Base-by-base conservation (phyloP, 2,329 filamentous ascomycete species). In the Phyllosticta citribraziliensis region DNA sequence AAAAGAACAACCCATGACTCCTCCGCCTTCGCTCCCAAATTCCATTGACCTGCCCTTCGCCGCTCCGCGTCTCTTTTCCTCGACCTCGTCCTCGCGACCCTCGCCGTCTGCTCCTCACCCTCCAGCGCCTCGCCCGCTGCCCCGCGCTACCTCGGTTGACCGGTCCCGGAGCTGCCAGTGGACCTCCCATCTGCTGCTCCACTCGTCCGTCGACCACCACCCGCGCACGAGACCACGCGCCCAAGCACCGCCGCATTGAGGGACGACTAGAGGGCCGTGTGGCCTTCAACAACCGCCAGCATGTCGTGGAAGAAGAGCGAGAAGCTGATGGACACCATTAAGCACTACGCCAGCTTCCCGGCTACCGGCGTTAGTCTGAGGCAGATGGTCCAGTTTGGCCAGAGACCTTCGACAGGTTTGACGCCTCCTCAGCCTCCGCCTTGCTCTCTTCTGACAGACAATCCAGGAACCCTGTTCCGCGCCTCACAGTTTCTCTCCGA, bases 361-460 rank as follows among this genome's bases (percentile, higher is more conserved):
- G 94, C 94, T 64, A 99, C 94, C 14, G 94, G 94, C 66, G 73
- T 75, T 70, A 97, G 92, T 74, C 82, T 99, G 76, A 85, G 94
- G 74, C 94, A 99, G 82, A 99, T 99, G 94, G 93, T 97, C 63
- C 93, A 97, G 76, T 97, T 97, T 75, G 93, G 93, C 72, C 91
- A 96, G 79, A 89, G 86, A 74, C 92, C 93, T 58, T 97, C 92
- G 17, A 89, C 87, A 69, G 60, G 60, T 62, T 58, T 12, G 52
- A 53, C 17, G 12, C 11, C 9, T 12, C 19, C 5, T 27, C 2
- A 22, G 47, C 22, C 5, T 30, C 9, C 27, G 14, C 20, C 52
- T 47, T 57, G 27, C 35, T n/a, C n/a, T 8, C 9, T 5, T 47
- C 35, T 35, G 19, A 17, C 35, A 24, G 19, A 17, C n/a, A 6